Evolutionary conservation across 2,329 filamentous ascomycete genomes (phyloP).

Genomic region (Alternaria burnsii): DNA sequence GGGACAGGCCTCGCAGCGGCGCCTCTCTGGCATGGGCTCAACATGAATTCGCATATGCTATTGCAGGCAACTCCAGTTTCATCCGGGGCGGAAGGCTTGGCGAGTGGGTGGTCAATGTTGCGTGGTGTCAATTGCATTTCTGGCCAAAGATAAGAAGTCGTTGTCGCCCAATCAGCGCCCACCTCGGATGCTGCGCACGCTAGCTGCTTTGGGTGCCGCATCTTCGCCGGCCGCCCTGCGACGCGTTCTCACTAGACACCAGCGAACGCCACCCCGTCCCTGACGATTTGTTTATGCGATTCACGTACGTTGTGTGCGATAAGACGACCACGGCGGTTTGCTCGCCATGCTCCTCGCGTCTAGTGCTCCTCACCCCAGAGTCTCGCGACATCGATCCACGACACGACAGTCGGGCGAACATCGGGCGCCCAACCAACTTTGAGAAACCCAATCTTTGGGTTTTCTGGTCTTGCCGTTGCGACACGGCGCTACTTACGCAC

Average conservation of each 20-base stretch:
- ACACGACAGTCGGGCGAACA: slow-evolving; percentile 1
- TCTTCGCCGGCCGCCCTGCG: slow-evolving; percentile 11
- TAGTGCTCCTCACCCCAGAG: slow-evolving; percentile 1
- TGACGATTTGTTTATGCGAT: slow-evolving; percentile 13
- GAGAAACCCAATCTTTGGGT: slow-evolving; percentile 4
- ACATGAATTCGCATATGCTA: slow-evolving; percentile 12
- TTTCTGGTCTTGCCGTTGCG: slow-evolving; percentile 6
- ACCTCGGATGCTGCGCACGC: not conserved
- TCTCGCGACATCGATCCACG: slow-evolving; percentile 1
- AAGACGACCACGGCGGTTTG: slow-evolving; percentile 4
- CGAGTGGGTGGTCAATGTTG: slow-evolving; percentile 34
- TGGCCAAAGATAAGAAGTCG: slow-evolving; percentile 17
- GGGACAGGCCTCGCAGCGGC: slow-evolving; percentile 18
- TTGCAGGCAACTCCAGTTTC: slow-evolving; percentile 27
- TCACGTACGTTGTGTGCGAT: slow-evolving; percentile 17
- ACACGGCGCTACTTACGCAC: slow-evolving; percentile 13
- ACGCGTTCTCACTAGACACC: slow-evolving; percentile 5
- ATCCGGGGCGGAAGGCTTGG: slow-evolving; percentile 40
- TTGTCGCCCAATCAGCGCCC: slow-evolving; percentile 5
- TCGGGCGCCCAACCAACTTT: slow-evolving; percentile 10
- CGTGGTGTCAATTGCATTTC: slow-evolving; percentile 27
- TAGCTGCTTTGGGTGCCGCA: slow-evolving; percentile 13
- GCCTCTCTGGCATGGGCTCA: slow-evolving; percentile 16
- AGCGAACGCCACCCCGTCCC: slow-evolving; percentile 16
- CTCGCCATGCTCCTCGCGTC: not conserved